phyloP scores from a whole-genome alignment of 345 rosid species.

The Bruguiera sexangula region DNA sequence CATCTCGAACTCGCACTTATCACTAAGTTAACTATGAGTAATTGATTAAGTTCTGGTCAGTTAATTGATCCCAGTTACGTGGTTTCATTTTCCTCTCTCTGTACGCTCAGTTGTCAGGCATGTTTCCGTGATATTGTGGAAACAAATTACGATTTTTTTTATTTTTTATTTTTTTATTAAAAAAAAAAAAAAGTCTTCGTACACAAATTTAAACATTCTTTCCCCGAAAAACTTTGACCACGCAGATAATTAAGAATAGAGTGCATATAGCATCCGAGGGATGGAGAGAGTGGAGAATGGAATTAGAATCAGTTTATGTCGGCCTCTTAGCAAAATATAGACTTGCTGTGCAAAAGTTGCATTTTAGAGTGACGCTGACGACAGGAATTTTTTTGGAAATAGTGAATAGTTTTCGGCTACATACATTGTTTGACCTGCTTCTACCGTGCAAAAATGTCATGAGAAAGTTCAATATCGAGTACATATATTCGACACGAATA shows the following conservation, averaged over 20 bases:
- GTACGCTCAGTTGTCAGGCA: no score
- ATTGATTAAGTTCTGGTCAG: no score
- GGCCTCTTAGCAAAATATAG: slow-evolving; percentile 32
- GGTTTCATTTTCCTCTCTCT: no score
- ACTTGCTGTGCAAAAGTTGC: neutral
- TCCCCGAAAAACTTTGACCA: neutral
- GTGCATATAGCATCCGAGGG: slow-evolving; percentile 16
- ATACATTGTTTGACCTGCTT: slow-evolving; percentile 25
- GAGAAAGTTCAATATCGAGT: neutral
- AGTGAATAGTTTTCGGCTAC: slow-evolving; percentile 5
- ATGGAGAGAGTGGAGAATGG: slow-evolving; percentile 36
- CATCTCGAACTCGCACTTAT: no score
- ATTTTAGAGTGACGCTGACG: slow-evolving; percentile 31
- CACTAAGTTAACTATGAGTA: no score
- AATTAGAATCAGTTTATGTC: slow-evolving; percentile 42
- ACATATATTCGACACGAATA: neutral
- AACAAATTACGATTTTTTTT: no score
- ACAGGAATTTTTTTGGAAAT: slow-evolving; percentile 26
- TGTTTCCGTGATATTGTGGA: no score
- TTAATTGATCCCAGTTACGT: no score
- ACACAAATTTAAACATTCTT: neutral
- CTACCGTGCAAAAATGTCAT: slow-evolving; percentile 10
- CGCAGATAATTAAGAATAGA: neutral
- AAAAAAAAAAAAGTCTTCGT: neutral
- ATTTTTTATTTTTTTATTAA: neutral